Conservation (phyloP, 192 early-diverging fungal genomes). For the Piromyces finnis region DNA sequence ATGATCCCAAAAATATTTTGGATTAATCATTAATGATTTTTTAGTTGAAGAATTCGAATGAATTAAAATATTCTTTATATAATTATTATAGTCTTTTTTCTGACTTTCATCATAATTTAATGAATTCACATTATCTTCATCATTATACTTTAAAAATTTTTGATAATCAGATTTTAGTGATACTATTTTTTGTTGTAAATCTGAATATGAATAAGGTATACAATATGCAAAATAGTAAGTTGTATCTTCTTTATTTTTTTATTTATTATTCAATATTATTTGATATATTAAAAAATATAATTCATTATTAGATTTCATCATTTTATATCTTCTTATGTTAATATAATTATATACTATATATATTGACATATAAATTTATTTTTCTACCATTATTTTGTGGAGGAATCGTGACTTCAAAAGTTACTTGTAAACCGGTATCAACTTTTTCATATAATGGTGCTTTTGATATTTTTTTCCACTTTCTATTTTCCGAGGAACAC, state of each 20-base stretch:
- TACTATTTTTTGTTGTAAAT: not conserved
- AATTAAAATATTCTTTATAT: not conserved
- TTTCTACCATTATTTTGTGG: not conserved
- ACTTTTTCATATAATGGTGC: not conserved
- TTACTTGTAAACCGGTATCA: not conserved
- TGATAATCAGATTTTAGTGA: not conserved
- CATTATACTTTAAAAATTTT: not conserved
- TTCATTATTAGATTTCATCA: too few relatives aligned
- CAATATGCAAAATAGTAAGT: not conserved
- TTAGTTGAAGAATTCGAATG: not conserved
- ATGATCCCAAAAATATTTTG: not conserved
- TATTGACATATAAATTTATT: too few relatives aligned
- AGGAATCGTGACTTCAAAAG: not conserved
- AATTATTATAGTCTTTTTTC: not conserved
- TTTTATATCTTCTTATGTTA: too few relatives aligned
- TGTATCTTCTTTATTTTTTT: not conserved
- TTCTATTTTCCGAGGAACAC: not conserved
- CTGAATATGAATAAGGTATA: not conserved
- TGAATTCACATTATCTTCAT: not conserved
- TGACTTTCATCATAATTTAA: not conserved
- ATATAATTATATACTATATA: too few relatives aligned
- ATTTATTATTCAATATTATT: too few relatives aligned
- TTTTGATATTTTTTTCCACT: not conserved
- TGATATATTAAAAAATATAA: too few relatives aligned
- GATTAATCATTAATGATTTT: not conserved